Conservation (phyloP, 1,284 basidiomycete genomes). For the Boletus calvinii region DNA sequence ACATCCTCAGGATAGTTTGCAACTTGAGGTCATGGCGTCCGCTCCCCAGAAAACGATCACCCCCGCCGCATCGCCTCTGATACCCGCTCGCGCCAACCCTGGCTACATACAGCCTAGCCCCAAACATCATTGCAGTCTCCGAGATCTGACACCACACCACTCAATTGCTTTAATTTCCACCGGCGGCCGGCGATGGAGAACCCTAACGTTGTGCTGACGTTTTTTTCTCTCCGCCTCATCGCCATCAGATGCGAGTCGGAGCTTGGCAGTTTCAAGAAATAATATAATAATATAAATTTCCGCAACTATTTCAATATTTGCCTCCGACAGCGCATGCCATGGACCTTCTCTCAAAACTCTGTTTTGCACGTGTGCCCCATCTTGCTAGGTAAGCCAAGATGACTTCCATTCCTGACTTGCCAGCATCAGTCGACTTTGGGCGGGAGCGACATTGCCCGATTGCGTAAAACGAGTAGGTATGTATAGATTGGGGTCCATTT, state of each 20-base stretch:
- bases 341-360: constrained; percentile 4
- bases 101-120: background rate
- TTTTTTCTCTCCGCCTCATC: constrained; percentile 8
- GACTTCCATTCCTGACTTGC: constrained; percentile 1
- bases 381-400: background rate
- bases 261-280: constrained; percentile 14
- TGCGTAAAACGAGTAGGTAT: background rate
- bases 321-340: constrained; percentile 11
- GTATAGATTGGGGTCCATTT: background rate
- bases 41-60: background rate
- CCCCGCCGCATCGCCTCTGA: background rate
- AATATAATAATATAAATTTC: background rate
- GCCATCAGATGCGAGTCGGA: constrained; percentile 1
- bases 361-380: constrained; percentile 12
- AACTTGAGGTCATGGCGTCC: background rate
- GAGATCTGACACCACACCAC: background rate
- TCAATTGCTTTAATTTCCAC: constrained; percentile 1
- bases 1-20: background rate
- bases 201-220: constrained; percentile 1
- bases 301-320: background rate
- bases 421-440: background rate
- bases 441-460: constrained; percentile 9
- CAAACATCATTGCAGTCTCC: background rate
- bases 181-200: constrained; percentile 8
- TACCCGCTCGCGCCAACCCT: background rate